Evolutionary conservation across 192 early-diverging fungal genomes (phyloP), one percentile per base, ranked within the genome.

Genomic region (Rhizoclosmatium globosum): DNA sequence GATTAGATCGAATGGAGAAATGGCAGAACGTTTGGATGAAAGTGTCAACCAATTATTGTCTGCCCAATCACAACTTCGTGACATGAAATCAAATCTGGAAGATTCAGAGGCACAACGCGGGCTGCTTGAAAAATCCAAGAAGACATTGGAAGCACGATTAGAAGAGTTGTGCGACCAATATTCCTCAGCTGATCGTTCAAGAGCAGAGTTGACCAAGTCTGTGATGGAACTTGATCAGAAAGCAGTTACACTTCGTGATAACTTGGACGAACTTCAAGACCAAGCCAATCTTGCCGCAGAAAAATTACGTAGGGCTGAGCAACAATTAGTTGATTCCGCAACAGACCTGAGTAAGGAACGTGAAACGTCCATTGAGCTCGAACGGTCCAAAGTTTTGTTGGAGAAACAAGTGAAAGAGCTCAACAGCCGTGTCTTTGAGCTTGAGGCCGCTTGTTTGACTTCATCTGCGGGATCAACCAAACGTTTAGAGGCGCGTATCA

Each of bases 391-490:
- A 87, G 80, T 88, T 47, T 67, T 78, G 19, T 86, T 96, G n/a
- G 95, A 97, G 78, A 95, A 94, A 82, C 90, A 92, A 72, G 84
- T 94, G 64, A 94, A 94, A 77, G 93, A 95, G 82, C 86, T 95
- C 57, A 89, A 90, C 39, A 85, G 90, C 44, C 91, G 93, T 6
- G 83, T 96, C 42, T 83, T 93, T 64, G 94, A 94, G 60, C 84
- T 95, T 47, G 96, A 97, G 79, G 83, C 90, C 1, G 86, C 88
- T 31, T 88, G 87, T 19, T 83, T 91, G 17, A 66, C 66, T 31
- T 88, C 90, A 21, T 88, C 88, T 46, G 78, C 68, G 2, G 88
- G 87, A 31, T 85, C 89, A 44, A 85, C 82, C 47, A 89, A 85
- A 64, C 86, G 92, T 6, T 66, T 93, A 2, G 88, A 92, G 81